Percentiles rank a stretch among this genome's conserved stretches.
Conservation (phyloP, 495 filamentous ascomycete species). For the Aspergillus egyptiacus region DNA sequence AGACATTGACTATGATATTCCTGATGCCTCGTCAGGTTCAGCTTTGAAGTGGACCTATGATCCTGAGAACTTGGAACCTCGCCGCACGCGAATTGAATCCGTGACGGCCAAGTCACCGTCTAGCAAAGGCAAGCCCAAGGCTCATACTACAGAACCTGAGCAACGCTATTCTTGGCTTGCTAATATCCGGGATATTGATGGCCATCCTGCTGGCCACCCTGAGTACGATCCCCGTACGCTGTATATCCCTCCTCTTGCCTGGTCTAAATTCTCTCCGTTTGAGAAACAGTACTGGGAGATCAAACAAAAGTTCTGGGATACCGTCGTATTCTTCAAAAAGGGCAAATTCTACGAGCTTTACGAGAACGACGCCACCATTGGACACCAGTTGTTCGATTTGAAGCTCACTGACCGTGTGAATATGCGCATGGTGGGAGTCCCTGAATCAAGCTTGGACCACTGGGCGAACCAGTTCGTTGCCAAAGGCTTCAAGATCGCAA, state of each 20-base stretch:
- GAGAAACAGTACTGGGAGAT: slow-evolving; percentile 99
- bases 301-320: slow-evolving; percentile 96
- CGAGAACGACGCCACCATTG: slow-evolving; percentile 96
- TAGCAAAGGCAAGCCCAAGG: slow-evolving; percentile 62
- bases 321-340: slow-evolving; percentile 99
- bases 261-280: slow-evolving; percentile 78
- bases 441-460: slow-evolving; percentile 80
- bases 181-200: slow-evolving; percentile 72
- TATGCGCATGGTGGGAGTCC: slow-evolving; percentile 97
- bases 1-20: slow-evolving; percentile 45
- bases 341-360: slow-evolving; percentile 99
- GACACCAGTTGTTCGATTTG: slow-evolving; percentile 93
- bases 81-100: slow-evolving; percentile 45
- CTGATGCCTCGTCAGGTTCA: slow-evolving; percentile 59
- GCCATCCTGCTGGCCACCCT: slow-evolving; percentile 69
- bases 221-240: slow-evolving; percentile 92
- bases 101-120: slow-evolving; percentile 39
- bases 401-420: slow-evolving; percentile 98
- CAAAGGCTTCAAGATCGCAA: slow-evolving; percentile 92
- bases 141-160: slow-evolving; percentile 71
- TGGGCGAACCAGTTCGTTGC: slow-evolving; percentile 95
- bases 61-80: slow-evolving; percentile 61
- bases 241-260: slow-evolving; percentile 75
- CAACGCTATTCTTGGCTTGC: slow-evolving; percentile 87
- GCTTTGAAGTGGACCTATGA: slow-evolving; percentile 84